Evolutionary conservation across 768 basidiomycete genomes (phyloP).

Genomic region (Dentipellis fragilis): DNA sequence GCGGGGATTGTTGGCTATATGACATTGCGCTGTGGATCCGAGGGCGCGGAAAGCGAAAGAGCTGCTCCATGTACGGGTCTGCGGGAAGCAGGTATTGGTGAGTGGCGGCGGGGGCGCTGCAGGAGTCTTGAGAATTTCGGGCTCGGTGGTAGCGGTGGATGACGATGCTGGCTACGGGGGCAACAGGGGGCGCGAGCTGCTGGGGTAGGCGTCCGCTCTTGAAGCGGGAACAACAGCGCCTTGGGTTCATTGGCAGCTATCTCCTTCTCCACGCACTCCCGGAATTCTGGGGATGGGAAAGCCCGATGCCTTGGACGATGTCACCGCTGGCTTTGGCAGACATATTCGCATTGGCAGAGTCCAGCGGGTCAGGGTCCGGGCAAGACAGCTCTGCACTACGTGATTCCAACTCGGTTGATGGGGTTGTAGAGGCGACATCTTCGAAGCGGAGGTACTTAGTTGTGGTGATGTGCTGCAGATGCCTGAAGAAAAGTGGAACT

Average conservation of each 20-base stretch:
- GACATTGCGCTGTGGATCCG: slow-evolving; percentile 11
- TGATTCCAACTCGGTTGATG: slow-evolving; percentile 20
- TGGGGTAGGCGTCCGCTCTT: neutral
- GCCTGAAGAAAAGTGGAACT: slow-evolving; percentile 28
- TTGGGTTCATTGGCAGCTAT: neutral
- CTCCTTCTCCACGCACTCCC: slow-evolving; percentile 16
- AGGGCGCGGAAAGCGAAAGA: neutral
- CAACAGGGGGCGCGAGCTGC: slow-evolving; percentile 11
- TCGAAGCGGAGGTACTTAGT: slow-evolving; percentile 8
- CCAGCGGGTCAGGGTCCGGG: slow-evolving; percentile 27
- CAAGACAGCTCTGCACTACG: neutral
- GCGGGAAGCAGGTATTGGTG: slow-evolving; percentile 1
- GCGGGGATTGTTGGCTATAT: slow-evolving; percentile 13
- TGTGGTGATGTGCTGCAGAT: neutral
- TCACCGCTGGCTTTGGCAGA: slow-evolving; percentile 6
- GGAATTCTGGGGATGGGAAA: slow-evolving; percentile 25
- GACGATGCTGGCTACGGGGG: slow-evolving; percentile 19
- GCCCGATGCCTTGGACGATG: slow-evolving; percentile 29
- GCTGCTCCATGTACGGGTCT: slow-evolving; percentile 10
- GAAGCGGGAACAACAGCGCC: neutral
- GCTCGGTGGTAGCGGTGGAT: slow-evolving; percentile 3
- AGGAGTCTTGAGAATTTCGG: neutral
- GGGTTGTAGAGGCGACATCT: neutral
- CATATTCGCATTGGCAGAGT: slow-evolving; percentile 25
- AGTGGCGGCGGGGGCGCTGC: neutral